Conservation (phyloP, 495 filamentous ascomycete species). For the Penicillium psychrofluorescens region DNA sequence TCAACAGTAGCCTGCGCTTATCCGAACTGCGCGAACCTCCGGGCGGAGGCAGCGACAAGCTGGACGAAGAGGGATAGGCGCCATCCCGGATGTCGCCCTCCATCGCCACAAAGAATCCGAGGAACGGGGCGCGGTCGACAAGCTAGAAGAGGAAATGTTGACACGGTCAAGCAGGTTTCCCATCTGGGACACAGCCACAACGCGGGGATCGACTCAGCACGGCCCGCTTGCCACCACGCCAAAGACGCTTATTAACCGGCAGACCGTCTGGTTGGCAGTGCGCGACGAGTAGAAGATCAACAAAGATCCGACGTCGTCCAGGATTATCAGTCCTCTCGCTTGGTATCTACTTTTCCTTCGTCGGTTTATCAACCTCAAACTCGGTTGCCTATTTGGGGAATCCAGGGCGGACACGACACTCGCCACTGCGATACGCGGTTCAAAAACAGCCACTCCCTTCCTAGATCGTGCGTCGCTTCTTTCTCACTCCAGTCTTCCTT, state of each 20-base stretch:
- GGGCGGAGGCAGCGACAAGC: constrained; percentile 10
- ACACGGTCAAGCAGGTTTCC: constrained; percentile 4
- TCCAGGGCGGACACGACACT: neutral
- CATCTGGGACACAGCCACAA: constrained; percentile 6
- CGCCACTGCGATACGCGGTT: constrained; percentile 1
- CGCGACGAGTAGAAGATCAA: no score
- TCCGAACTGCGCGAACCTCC: neutral
- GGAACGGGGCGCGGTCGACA: neutral
- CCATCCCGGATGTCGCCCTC: constrained; percentile 5
- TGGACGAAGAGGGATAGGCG: constrained; percentile 4
- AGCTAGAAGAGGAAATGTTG: neutral
- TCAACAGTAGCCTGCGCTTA: constrained; percentile 58
- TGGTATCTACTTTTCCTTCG: neutral
- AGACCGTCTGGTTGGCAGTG: no score
- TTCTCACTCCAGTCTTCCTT: no score
- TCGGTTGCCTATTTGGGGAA: constrained; percentile 1
- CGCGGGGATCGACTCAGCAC: constrained; percentile 5
- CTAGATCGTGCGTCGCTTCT: no score
- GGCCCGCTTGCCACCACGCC: constrained; percentile 7
- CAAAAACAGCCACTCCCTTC: neutral
- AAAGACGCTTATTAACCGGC: neutral
- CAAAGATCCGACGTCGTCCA: no score
- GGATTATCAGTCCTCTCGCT: no score
- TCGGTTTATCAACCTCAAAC: neutral
- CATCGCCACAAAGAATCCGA: neutral